A percentile compares a stretch with the other conserved stretches of the same genome.
phyloP scores from a whole-genome alignment of 352 stramenopile species.

The Elongisporangium anandrum region DNA sequence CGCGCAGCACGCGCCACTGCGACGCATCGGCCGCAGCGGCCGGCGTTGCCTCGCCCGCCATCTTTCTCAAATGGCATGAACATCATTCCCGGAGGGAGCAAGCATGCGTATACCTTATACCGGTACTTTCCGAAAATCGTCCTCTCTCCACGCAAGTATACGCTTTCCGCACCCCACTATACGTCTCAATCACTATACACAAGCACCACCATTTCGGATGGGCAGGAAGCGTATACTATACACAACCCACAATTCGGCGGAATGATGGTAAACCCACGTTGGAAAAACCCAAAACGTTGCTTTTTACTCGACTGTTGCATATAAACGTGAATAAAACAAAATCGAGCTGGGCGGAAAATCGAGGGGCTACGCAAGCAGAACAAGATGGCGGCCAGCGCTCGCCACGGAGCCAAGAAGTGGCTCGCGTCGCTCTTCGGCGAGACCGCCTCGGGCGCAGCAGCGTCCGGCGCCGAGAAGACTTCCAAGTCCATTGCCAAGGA shows the following conservation, averaged over 20 bases:
- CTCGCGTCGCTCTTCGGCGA: constrained; percentile 72
- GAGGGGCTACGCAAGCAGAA: constrained; percentile 1
- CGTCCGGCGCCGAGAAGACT: constrained; percentile 16
- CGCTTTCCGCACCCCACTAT: neutral
- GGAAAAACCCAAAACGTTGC: neutral
- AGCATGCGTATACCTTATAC: neutral
- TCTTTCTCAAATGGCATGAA: constrained; percentile 1
- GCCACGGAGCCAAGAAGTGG: constrained; percentile 75
- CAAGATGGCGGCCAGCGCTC: constrained; percentile 25
- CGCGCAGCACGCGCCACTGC: constrained; percentile 30
- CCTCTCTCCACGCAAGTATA: neutral
- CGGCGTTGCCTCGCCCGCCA: constrained; percentile 17
- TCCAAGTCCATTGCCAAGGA: constrained; percentile 87
- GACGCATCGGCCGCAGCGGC: constrained; percentile 3
- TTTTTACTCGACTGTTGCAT: neutral
- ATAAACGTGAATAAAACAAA: neutral
- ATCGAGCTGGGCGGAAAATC: neutral
- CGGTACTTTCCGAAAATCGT: neutral
- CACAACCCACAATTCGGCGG: neutral
- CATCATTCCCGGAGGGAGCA: neutral
- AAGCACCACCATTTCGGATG: neutral
- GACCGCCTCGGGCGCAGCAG: constrained; percentile 15
- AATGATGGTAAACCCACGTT: neutral
- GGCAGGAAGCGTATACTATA: neutral
- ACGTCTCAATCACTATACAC: too few relatives aligned